phyloP scores from a whole-genome alignment of 2,329 filamentous ascomycete species.

The Exophiala mesophila region DNA sequence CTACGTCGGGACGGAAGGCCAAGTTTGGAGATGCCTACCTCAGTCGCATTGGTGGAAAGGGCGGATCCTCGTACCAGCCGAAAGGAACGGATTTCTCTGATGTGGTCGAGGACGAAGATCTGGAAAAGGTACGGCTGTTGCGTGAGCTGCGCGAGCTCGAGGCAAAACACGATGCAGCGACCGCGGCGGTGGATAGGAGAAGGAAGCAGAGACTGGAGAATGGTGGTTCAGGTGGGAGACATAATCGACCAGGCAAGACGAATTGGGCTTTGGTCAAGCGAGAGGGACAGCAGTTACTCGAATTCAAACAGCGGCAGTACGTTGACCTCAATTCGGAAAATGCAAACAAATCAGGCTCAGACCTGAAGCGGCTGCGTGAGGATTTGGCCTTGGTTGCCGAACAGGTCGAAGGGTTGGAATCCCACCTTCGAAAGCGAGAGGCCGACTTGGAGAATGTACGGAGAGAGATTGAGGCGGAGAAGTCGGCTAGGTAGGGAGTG shows the following conservation, averaged over 20 bases:
- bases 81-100: constrained; percentile 81
- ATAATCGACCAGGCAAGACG: constrained; percentile 33
- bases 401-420: constrained; percentile 85
- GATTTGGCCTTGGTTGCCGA: constrained; percentile 88
- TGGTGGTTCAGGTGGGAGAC: neutral
- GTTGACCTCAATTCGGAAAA: constrained; percentile 61
- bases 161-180: constrained; percentile 77
- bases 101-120: constrained; percentile 81
- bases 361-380: constrained; percentile 71
- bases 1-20: constrained; percentile 80
- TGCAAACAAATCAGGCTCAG: constrained; percentile 61
- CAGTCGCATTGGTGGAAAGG: constrained; percentile 73
- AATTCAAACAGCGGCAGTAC: constrained; percentile 84
- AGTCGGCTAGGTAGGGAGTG: constrained; percentile 48
- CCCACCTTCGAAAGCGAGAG: constrained; percentile 72
- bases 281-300: constrained; percentile 86
- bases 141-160: constrained; percentile 88
- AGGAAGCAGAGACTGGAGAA: constrained; percentile 36
- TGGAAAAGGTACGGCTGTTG: constrained; percentile 94
- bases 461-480: constrained; percentile 83
- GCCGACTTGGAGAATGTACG: constrained; percentile 70
- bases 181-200: constrained; percentile 64
- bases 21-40: constrained; percentile 98
- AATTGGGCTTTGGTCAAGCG: constrained; percentile 90
- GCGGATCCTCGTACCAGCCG: constrained; percentile 67